These are phyloP conservation scores for Trichoderma gracile DNA, from an alignment of 2,329 filamentous ascomycete species.

Conservation along the genomic window DNA sequence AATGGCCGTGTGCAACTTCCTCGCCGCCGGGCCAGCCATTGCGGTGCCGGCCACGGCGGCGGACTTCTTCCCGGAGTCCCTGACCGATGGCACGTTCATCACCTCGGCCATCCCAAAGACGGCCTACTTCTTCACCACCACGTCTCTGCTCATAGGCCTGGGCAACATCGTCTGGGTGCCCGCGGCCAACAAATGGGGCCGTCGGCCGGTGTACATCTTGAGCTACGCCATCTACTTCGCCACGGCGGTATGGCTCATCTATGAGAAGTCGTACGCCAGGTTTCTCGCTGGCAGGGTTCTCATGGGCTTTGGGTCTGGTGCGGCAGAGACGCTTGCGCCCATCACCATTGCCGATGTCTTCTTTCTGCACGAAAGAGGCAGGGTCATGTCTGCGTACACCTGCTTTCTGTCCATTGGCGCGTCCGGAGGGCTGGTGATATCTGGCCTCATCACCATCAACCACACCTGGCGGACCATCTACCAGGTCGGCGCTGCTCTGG, in stretches of 20 bases:
- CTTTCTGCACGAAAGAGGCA: conserved; percentile 57
- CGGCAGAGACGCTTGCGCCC: conserved; percentile 53
- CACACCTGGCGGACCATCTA: conserved; percentile 55
- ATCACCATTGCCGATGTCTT: conserved; percentile 57
- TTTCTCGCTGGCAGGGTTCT: conserved; percentile 51
- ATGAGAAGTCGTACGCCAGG: conserved; percentile 43
- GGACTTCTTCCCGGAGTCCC: conserved; percentile 47
- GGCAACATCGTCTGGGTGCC: conserved; percentile 52
- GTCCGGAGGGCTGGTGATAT: conserved; percentile 46
- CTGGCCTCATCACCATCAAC: conserved; percentile 51
- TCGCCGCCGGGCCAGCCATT: conserved; percentile 56
- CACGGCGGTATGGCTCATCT: conserved; percentile 46
- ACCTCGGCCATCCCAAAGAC: conserved; percentile 43
- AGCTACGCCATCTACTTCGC: conserved; percentile 48
- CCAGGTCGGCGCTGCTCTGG: conserved; percentile 51
- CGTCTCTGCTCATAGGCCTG: conserved; percentile 51
- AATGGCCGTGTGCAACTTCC: conserved; percentile 58
- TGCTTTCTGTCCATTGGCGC: conserved; percentile 46
- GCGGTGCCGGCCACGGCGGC: conserved; percentile 50
- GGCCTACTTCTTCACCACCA: conserved; percentile 56
- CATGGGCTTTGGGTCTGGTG: conserved; percentile 55
- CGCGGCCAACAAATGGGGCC: conserved; percentile 48
- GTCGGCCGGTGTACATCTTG: conserved; percentile 46
- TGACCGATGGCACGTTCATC: conserved; percentile 34
- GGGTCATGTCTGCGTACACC: conserved; percentile 51